Percentiles rank a stretch among this genome's conserved stretches.
Evolutionary conservation across 2,329 filamentous ascomycete species (phyloP).

Genomic region (Sporothrix globosa): DNA sequence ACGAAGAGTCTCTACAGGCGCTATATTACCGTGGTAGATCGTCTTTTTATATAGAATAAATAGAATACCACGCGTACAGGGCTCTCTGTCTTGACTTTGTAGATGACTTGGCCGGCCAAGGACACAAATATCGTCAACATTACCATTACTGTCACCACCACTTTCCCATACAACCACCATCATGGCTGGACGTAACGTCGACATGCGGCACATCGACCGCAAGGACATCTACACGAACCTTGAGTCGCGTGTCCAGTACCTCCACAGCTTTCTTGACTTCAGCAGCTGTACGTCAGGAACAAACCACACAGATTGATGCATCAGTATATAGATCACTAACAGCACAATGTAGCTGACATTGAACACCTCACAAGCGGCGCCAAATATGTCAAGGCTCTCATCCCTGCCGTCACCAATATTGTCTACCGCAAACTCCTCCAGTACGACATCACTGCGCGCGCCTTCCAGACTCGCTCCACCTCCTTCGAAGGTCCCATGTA

Average conservation of each 20-base stretch:
- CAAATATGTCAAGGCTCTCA: constrained; percentile 80
- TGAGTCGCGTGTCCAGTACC: constrained; percentile 69
- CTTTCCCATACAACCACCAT: background rate
- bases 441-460: constrained; percentile 80
- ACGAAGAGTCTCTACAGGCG: background rate
- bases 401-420: constrained; percentile 81
- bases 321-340: too few species aligned
- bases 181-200: constrained; percentile 34
- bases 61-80: background rate
- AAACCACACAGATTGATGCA: background rate
- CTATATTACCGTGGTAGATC: constrained; percentile 5
- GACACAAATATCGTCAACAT: background rate
- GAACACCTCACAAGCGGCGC: constrained; percentile 69
- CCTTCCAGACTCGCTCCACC: constrained; percentile 66
- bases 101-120: too few species aligned
- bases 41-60: constrained; percentile 12
- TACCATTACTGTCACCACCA: background rate
- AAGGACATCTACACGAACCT: constrained; percentile 72
- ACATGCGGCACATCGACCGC: constrained; percentile 65
- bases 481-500: constrained; percentile 70
- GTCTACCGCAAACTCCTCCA: constrained; percentile 80
- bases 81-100: too few species aligned
- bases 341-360: constrained; percentile 62
- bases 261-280: constrained; percentile 78
- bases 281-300: constrained; percentile 59